Evolutionary conservation across 2,329 filamentous ascomycete species (phyloP).

Genomic region (Hypoxylon sp.): DNA sequence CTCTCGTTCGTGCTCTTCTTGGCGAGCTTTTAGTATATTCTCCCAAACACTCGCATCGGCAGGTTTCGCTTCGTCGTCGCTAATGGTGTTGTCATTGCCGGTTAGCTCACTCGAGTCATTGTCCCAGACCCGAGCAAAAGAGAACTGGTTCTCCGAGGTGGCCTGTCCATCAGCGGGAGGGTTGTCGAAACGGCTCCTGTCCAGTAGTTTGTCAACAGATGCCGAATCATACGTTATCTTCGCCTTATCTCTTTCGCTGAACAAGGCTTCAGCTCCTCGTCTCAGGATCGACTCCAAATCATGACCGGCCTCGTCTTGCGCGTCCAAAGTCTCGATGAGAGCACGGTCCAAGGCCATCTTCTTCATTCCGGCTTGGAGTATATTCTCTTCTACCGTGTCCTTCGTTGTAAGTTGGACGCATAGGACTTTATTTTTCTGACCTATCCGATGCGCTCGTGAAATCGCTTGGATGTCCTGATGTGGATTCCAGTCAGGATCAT

Average conservation of each 20-base stretch:
- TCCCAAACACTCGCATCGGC: slow-evolving; percentile 86
- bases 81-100: slow-evolving; percentile 63
- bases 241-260: slow-evolving; percentile 77
- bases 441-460: slow-evolving; percentile 94
- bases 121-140: slow-evolving; percentile 91
- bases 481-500: slow-evolving; percentile 97
- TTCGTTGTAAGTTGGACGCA: slow-evolving; percentile 96
- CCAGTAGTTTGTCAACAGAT: slow-evolving; percentile 90
- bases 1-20: slow-evolving; percentile 81
- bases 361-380: slow-evolving; percentile 93
- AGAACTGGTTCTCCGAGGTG: slow-evolving; percentile 83
- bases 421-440: slow-evolving; percentile 94
- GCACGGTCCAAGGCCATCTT: slow-evolving; percentile 97
- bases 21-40: slow-evolving; percentile 85
- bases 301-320: slow-evolving; percentile 80
- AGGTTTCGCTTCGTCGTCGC: slow-evolving; percentile 63
- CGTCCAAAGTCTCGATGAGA: slow-evolving; percentile 91
- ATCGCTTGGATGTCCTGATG: slow-evolving; percentile 98
- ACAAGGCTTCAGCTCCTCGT: slow-evolving; percentile 88
- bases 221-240: slow-evolving; percentile 85
- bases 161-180: slow-evolving; percentile 72
- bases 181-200: slow-evolving; percentile 84
- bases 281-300: slow-evolving; percentile 90
- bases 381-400: slow-evolving; percentile 91
- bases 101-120: slow-evolving; percentile 69